Conservation (phyloP, 2,329 filamentous ascomycete genomes). For the Colletotrichum liaoningense region DNA sequence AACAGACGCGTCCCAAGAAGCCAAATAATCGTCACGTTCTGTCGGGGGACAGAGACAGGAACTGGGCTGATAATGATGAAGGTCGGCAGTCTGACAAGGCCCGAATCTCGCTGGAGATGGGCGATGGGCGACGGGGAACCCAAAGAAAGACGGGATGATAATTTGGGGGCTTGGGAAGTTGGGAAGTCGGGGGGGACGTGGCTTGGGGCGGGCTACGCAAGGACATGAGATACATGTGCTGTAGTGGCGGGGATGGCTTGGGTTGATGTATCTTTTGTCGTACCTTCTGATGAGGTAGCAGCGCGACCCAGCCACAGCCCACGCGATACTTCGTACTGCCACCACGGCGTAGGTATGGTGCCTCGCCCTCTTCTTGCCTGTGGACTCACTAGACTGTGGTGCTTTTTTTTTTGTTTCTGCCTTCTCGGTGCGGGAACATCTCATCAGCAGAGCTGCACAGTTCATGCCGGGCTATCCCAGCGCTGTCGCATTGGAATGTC, state of each 20-base stretch:
- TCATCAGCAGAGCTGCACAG: slow-evolving; percentile 14
- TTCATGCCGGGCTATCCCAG: slow-evolving; percentile 9
- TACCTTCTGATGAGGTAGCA: neutral
- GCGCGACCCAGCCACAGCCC: neutral
- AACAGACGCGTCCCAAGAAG: neutral
- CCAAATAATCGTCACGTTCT: neutral
- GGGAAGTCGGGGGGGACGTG: neutral
- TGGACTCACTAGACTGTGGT: too few relatives aligned
- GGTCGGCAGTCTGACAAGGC: slow-evolving; percentile 11
- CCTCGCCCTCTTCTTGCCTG: neutral
- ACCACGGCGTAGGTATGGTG: neutral
- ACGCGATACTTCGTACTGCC: neutral
- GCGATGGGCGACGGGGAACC: slow-evolving; percentile 11
- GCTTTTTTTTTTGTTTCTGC: too few relatives aligned
- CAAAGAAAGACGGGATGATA: slow-evolving; percentile 31
- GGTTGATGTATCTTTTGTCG: neutral
- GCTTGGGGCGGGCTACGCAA: slow-evolving; percentile 20
- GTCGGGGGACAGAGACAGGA: neutral
- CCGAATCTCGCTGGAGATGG: slow-evolving; percentile 22
- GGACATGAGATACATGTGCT: neutral
- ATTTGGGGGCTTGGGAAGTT: slow-evolving; percentile 32
- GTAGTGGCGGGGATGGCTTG: neutral
- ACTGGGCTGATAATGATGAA: slow-evolving; percentile 19
- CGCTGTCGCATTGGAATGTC: neutral
- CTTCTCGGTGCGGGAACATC: neutral